Conservation (phyloP, 495 filamentous ascomycete genomes). For the Podospora pseudopauciseta region DNA sequence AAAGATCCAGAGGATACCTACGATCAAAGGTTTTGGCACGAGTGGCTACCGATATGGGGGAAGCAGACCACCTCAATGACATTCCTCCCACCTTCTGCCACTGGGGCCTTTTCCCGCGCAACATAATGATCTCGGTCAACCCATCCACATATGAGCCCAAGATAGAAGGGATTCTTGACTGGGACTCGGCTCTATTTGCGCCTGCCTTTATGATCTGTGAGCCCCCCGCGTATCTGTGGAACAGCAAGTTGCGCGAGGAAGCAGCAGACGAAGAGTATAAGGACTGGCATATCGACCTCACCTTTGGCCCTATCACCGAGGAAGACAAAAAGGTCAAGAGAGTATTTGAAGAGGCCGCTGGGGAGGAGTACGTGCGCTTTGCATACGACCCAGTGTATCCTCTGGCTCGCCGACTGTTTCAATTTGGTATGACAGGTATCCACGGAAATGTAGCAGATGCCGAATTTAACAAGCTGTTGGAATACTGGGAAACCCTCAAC, state of each 20-base stretch:
- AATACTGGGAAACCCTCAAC: too few relatives aligned
- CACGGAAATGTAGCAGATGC: too few relatives aligned
- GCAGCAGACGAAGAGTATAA: not conserved
- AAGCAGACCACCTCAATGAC: not conserved
- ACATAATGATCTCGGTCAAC: conserved; percentile 1
- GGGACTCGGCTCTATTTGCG: conserved; percentile 10
- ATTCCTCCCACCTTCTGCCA: conserved; percentile 1
- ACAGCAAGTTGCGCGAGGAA: not conserved
- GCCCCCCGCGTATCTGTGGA: conserved; percentile 12
- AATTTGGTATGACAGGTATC: not conserved
- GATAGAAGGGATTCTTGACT: conserved; percentile 1
- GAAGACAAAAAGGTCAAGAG: conserved; percentile 5
- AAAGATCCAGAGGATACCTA: not conserved
- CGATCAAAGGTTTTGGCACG: not conserved
- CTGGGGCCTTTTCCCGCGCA: conserved; percentile 5
- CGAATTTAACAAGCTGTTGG: too few relatives aligned
- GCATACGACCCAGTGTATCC: conserved; percentile 4
- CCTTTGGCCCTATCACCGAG: not conserved
- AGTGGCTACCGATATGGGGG: conserved; percentile 2
- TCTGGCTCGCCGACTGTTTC: conserved; percentile 7
- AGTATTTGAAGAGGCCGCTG: conserved; percentile 10
- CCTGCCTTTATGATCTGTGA: conserved; percentile 8
- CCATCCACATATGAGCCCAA: not conserved
- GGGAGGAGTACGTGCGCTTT: conserved; percentile 1
- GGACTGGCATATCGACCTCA: not conserved